Conservation (phyloP, 805 yeast species). For the Wickerhamomyces pijperi region DNA sequence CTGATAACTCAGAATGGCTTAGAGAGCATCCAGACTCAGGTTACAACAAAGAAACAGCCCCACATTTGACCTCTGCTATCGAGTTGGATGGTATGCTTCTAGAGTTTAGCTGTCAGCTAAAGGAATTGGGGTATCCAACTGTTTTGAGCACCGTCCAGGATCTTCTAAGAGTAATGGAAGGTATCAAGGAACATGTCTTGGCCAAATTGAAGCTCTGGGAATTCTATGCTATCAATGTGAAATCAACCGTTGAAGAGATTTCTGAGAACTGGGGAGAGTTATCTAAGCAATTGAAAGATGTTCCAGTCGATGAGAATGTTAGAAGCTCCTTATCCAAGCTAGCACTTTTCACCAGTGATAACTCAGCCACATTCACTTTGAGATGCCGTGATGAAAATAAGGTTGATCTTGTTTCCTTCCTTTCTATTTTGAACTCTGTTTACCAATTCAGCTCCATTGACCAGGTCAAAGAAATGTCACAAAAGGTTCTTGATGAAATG, state of each 20-base stretch:
- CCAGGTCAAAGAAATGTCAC: constrained; percentile 29
- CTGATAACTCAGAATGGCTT: constrained; percentile 82
- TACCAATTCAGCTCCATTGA: constrained; percentile 18
- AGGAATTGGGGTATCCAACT: constrained; percentile 50
- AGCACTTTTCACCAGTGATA: constrained; percentile 34
- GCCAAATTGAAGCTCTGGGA: constrained; percentile 73
- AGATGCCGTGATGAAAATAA: constrained; percentile 40
- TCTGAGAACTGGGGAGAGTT: constrained; percentile 23
- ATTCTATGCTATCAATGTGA: constrained; percentile 63
- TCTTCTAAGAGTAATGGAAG: constrained; percentile 50
- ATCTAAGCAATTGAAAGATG: constrained; percentile 11
- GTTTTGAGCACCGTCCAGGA: constrained; percentile 40
- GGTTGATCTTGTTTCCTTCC: constrained; percentile 39
- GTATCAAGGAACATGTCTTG: constrained; percentile 57
- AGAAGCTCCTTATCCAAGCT: constrained; percentile 28
- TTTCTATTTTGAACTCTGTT: constrained; percentile 34
- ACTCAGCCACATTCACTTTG: constrained; percentile 28
- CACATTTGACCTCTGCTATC: constrained; percentile 76
- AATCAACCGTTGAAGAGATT: constrained; percentile 27
- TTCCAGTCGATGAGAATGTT: constrained; percentile 36
- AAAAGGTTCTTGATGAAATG: constrained; percentile 58
- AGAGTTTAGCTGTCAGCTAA: constrained; percentile 51
- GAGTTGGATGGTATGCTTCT: constrained; percentile 66
- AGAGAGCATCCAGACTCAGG: constrained; percentile 84
- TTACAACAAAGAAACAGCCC: constrained; percentile 77